Conservation (phyloP, 2,329 filamentous ascomycete genomes). For the Sporothrix schenckii region DNA sequence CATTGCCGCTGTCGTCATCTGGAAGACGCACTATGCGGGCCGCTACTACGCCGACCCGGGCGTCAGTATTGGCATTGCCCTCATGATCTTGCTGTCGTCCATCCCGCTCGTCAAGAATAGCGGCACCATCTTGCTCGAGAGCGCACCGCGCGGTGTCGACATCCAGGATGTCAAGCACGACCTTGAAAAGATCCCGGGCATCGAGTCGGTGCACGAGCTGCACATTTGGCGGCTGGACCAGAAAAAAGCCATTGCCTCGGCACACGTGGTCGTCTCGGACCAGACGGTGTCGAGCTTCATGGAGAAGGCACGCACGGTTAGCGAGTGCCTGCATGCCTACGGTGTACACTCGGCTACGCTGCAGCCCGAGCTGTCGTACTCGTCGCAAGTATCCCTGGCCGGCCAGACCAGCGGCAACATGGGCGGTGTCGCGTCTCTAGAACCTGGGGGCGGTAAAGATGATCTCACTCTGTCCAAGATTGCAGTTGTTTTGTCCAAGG, state of each 20-base stretch:
- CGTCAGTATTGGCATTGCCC: slow-evolving; percentile 67
- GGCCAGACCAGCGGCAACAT: neutral
- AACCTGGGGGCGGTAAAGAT: neutral
- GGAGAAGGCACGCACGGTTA: slow-evolving; percentile 62
- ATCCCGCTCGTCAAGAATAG: slow-evolving; percentile 64
- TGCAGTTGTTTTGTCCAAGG: neutral
- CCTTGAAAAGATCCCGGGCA: slow-evolving; percentile 68
- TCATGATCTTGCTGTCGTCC: slow-evolving; percentile 71
- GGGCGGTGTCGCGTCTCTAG: neutral
- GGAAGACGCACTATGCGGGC: slow-evolving; percentile 59
- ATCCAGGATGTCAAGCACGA: slow-evolving; percentile 68
- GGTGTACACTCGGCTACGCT: slow-evolving; percentile 72
- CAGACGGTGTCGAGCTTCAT: slow-evolving; percentile 61
- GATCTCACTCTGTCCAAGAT: neutral
- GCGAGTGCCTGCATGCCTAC: slow-evolving; percentile 71
- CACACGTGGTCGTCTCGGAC: slow-evolving; percentile 66
- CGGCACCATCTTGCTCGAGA: slow-evolving; percentile 69
- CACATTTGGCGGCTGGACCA: slow-evolving; percentile 76
- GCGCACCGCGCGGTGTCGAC: slow-evolving; percentile 62
- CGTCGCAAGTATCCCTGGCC: slow-evolving; percentile 12
- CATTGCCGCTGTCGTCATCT: slow-evolving; percentile 68
- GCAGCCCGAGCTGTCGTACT: slow-evolving; percentile 61
- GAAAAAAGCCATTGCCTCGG: slow-evolving; percentile 68
- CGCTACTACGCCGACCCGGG: slow-evolving; percentile 74
- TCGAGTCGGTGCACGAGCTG: slow-evolving; percentile 69